Conservation (phyloP, 345 rosid genomes). For the rapeseed (Brassica napus) region Da-Ae NC_063434.1:5339001-5339500, state of each 20-base stretch:
- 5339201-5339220: constrained; percentile 67
- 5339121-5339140: constrained; percentile 51
- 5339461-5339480: constrained; percentile 51
- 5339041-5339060: constrained; percentile 38
- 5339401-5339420: constrained; percentile 84
- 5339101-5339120: constrained; percentile 44
- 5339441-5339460: constrained; percentile 84
- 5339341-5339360: constrained; percentile 78
- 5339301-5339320: too few relatives aligned
- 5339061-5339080: constrained; percentile 39
- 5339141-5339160: constrained; percentile 55
- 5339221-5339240: constrained; percentile 82
- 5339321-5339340: constrained; percentile 68
- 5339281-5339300: too few relatives aligned
- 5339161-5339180: constrained; percentile 88
- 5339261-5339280: too few relatives aligned
- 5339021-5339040: constrained; percentile 29
- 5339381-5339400: constrained; percentile 79
- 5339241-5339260: constrained; percentile 90
- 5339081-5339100: constrained; percentile 50
- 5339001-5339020: constrained; percentile 66
- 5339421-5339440: constrained; percentile 74
- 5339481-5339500: constrained; percentile 33
- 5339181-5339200: constrained; percentile 57
- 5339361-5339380: constrained; percentile 62